phyloP scores from a whole-genome alignment of 371 early-diverging fungal genomes.

The Mucor mucedo region DNA sequence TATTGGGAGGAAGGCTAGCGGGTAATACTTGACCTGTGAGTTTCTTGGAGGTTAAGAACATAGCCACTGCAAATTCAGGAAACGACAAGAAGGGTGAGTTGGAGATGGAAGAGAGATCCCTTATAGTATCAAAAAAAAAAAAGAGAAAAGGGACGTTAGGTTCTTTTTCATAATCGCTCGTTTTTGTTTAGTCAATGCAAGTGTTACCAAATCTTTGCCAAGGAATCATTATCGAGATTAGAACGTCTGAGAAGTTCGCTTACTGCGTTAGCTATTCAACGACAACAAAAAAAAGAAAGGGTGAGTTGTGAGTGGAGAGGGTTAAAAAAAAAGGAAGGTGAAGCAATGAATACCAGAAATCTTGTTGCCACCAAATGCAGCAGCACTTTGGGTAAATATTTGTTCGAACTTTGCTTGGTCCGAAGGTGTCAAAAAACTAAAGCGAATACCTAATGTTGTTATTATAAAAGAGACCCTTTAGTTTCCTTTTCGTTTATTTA shows the following conservation, averaged over 20 bases:
- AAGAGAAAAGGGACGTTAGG: neutral
- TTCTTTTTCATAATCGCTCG: neutral
- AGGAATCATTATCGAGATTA: slow-evolving; percentile 49
- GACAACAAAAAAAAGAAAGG: neutral
- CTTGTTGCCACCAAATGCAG: slow-evolving; percentile 42
- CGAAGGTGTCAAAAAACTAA: slow-evolving; percentile 47
- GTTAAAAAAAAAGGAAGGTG: neutral
- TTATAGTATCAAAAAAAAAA: slow-evolving; percentile 9
- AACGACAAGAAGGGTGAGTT: slow-evolving; percentile 52
- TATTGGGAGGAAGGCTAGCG: slow-evolving; percentile 37
- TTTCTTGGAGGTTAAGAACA: slow-evolving; percentile 58
- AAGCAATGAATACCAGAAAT: slow-evolving; percentile 38
- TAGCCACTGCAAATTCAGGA: slow-evolving; percentile 65
- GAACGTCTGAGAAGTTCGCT: slow-evolving; percentile 48
- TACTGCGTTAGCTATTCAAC: slow-evolving; percentile 39
- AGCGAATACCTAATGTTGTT: slow-evolving; percentile 40
- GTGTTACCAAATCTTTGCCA: slow-evolving; percentile 56
- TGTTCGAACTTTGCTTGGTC: slow-evolving; percentile 57
- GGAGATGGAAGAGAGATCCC: slow-evolving; percentile 56
- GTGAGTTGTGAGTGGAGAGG: neutral
- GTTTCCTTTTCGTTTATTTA: too few relatives aligned
- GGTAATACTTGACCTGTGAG: slow-evolving; percentile 53
- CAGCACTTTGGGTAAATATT: slow-evolving; percentile 45
- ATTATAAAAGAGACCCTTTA: too few relatives aligned
- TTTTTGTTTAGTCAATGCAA: neutral